Base-by-base conservation (phyloP, 148 eudicot species). In the Mesembryanthemum crystallinum region DNA sequence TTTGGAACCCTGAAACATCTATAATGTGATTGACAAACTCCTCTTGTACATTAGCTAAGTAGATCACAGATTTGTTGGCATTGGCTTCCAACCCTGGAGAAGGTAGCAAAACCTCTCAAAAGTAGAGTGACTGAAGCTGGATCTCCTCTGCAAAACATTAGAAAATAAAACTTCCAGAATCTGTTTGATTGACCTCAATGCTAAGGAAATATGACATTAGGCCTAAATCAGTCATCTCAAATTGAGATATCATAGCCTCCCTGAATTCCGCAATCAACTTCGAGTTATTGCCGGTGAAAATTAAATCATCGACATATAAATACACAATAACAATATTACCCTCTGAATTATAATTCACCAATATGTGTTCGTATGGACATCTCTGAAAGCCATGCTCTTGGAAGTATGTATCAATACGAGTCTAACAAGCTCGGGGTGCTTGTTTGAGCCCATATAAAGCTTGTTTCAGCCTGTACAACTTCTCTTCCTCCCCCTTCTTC, bases 171-270 rank as follows among this genome's bases (percentile, higher is more conserved):
- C 30, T 18, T 9, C 74, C 67, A 64, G 24, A 27, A 21, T 69
- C 27, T 18, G 0, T 54, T n/a, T 80, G 73, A 21, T 24, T 49
- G 14, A 80, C 79, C 37, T 80, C 76, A 35, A 76, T 59, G 0
- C 79, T 76, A 42, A 80, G 64, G 25, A 74, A 74, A 11, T 80
- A 70, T 23, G 73, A 62, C 82, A 74, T 69, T 15, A 60, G 13
- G 4, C 78, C 78, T 73, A 74, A 69, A 60, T 77, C 75, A 6
- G 74, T 58, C 75, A 70, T 77, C 67, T 69, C 74, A 60, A 77
- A 69, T 33, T 77, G 49, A 29, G 47, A 14, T 37, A 77, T 77
- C 81, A 71, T 71, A 30, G 67, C 55, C 23, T 35, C 25, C 67
- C 35, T 69, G 65, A 77, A 69, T 17, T 77, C 61, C 7, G 30